These are phyloP conservation scores for Prunus padus DNA, from an alignment of 306 rosid genomes.

Conservation along the genomic window DNA sequence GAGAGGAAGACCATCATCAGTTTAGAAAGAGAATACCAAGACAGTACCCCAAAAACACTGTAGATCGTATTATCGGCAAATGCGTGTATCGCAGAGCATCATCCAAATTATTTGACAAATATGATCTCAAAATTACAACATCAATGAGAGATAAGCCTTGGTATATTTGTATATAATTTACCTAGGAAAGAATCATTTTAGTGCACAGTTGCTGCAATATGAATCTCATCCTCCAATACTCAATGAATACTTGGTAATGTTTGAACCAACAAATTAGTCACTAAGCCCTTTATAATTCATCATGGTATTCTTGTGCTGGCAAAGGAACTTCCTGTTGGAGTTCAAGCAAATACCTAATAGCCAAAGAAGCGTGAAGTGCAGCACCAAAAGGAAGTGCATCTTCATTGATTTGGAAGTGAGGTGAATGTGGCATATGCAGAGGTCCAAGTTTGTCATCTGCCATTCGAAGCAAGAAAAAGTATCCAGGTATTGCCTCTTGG, in stretches of 20 bases:
- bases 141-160: not conserved
- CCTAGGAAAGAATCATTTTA: not conserved
- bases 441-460: constrained; percentile 35
- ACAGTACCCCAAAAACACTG: not conserved
- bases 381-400: constrained; percentile 75
- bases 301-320: constrained; percentile 33
- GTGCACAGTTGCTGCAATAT: not conserved
- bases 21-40: too few relatives aligned
- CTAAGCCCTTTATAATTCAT: constrained; percentile 45
- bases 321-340: constrained; percentile 28
- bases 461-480: constrained; percentile 69
- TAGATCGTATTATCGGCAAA: not conserved
- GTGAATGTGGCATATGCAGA: constrained; percentile 44
- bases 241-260: not conserved
- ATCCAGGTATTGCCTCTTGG: constrained; percentile 80
- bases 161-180: not conserved
- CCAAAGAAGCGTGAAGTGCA: constrained; percentile 87
- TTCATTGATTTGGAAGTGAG: constrained; percentile 63
- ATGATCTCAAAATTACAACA: not conserved
- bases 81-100: not conserved
- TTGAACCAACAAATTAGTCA: not conserved
- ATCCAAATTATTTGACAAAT: not conserved
- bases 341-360: constrained; percentile 52
- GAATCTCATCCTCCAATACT: not conserved
- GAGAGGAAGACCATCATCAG: too few relatives aligned